These are phyloP conservation scores for Sporothrix pseudoabietina DNA, from an alignment of 2,329 filamentous ascomycete genomes.

Conservation along the genomic window DNA sequence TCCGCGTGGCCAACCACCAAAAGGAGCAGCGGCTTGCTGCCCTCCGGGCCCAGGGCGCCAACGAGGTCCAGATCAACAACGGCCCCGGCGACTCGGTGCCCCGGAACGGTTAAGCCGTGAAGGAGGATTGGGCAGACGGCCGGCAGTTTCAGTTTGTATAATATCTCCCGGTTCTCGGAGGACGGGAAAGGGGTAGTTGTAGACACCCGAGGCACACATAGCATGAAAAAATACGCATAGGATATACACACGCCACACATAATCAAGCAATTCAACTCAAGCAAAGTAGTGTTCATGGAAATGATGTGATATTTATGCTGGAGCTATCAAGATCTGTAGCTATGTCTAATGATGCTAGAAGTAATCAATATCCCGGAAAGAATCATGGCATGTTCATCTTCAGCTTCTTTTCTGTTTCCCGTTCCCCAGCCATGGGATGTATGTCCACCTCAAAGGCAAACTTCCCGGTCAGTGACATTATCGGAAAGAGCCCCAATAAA, in stretches of 20 bases:
- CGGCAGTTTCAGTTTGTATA: neutral
- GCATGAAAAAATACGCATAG: neutral
- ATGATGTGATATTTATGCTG: neutral
- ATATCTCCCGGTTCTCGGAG: neutral
- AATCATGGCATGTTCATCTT: neutral
- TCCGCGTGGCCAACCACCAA: conserved; percentile 87
- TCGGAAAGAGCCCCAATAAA: neutral
- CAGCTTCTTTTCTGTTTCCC: neutral
- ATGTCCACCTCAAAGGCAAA: neutral
- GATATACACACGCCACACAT: conserved; percentile 12
- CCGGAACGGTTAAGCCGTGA: neutral
- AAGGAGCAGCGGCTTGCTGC: conserved; percentile 77
- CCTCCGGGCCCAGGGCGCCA: conserved; percentile 72
- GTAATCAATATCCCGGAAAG: neutral
- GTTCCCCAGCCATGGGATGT: neutral
- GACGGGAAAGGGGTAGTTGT: neutral
- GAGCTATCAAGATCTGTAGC: neutral
- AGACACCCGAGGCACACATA: neutral
- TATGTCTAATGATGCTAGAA: neutral
- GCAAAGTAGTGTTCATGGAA: too few relatives aligned
- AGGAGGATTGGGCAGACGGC: too few relatives aligned
- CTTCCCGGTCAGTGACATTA: neutral
- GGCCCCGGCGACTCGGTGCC: conserved; percentile 35
- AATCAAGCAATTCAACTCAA: neutral
- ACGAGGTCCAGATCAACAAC: conserved; percentile 51